These are phyloP conservation scores for Ophiostoma angusticollis DNA, from an alignment of 2,329 filamentous ascomycete genomes.

Conservation along the genomic window DNA sequence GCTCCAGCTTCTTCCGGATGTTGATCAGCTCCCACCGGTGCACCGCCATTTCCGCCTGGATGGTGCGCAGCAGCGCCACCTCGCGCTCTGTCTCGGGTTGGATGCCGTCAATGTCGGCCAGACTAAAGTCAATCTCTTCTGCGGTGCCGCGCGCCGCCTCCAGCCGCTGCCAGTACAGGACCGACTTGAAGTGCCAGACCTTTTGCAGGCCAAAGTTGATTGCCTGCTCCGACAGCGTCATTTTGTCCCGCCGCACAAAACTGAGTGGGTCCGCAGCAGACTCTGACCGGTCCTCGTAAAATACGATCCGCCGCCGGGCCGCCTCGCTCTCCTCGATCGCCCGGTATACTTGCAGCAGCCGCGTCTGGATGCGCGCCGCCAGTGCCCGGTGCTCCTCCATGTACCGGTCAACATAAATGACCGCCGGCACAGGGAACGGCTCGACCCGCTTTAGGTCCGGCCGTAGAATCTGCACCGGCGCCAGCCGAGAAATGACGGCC, in stretches of 20 bases:
- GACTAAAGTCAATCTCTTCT: conserved; percentile 14
- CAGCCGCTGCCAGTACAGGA: conserved; percentile 13
- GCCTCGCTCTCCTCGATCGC: conserved; percentile 9
- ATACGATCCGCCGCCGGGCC: conserved; percentile 1
- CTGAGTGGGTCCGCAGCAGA: conserved; percentile 5
- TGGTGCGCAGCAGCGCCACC: conserved; percentile 7
- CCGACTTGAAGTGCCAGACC: conserved; percentile 14
- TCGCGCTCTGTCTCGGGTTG: conserved; percentile 14
- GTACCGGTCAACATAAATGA: conserved; percentile 18
- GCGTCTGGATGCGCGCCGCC: conserved; percentile 11
- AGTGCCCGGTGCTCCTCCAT: conserved; percentile 11
- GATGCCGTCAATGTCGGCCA: conserved; percentile 11
- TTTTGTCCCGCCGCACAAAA: conserved; percentile 6
- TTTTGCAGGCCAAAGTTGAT: conserved; percentile 14
- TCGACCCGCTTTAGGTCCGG: conserved; percentile 10
- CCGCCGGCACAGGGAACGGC: conserved; percentile 15
- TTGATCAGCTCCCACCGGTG: conserved; percentile 12
- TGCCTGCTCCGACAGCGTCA: conserved; percentile 12
- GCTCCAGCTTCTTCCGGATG: conserved; percentile 10
- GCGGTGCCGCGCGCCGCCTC: conserved; percentile 11
- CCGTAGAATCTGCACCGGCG: conserved; percentile 14
- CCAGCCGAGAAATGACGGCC: conserved; percentile 8
- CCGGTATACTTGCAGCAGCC: conserved; percentile 10
- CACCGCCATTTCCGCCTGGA: conserved; percentile 13
- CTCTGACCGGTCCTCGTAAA: conserved; percentile 3